Conservation (phyloP, 306 rosid genomes). For the Pyrus bretschneideri region DNA sequence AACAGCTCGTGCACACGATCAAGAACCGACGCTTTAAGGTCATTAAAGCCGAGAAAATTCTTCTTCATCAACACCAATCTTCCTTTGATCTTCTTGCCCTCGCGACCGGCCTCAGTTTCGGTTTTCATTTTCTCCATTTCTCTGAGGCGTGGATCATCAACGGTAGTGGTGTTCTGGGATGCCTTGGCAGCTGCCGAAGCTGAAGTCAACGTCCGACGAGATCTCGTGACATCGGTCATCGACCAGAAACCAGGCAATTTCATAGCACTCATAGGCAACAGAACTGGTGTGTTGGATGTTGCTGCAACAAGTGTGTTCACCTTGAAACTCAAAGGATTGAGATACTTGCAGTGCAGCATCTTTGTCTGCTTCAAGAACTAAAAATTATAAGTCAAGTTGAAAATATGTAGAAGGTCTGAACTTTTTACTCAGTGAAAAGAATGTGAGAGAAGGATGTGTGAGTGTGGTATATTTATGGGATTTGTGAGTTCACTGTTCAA, state of each 20-base stretch:
- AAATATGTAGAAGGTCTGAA: background rate
- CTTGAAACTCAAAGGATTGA: background rate
- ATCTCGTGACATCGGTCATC: background rate
- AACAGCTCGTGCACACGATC: constrained; percentile 59
- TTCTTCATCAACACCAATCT: constrained; percentile 68
- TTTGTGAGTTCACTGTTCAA: too few relatives aligned
- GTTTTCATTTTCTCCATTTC: background rate
- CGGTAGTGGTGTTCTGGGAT: background rate
- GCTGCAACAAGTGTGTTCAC: background rate
- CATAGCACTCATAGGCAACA: background rate
- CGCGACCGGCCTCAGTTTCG: background rate
- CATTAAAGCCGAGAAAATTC: constrained; percentile 60
- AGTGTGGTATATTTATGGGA: background rate
- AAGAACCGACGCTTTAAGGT: constrained; percentile 37
- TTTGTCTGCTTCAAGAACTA: background rate
- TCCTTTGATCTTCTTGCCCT: constrained; percentile 33
- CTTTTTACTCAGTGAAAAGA: background rate
- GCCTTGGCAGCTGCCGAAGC: background rate
- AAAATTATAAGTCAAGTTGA: background rate
- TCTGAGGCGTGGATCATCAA: background rate
- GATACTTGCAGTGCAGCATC: background rate
- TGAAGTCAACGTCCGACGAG: background rate
- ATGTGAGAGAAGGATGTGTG: background rate
- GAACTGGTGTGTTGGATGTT: background rate
- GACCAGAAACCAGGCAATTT: background rate